Evolutionary conservation across 202 grass and related monocot genomes (phyloP).

Genomic region (Saccharum hybrid): DNA sequence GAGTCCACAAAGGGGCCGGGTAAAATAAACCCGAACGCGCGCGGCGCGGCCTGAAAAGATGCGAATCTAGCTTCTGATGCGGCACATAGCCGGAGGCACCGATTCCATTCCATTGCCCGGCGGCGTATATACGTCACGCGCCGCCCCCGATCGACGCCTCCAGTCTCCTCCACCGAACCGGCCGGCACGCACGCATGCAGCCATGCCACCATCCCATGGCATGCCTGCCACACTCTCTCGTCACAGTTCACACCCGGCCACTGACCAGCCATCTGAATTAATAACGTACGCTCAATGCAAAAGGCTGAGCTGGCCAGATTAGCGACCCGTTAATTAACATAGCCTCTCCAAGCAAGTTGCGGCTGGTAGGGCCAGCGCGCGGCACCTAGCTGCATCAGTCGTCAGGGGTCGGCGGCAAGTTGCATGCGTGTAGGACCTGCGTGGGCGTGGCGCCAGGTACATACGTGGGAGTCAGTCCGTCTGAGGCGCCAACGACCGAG

Average conservation of each 20-base stretch:
- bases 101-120: neutral
- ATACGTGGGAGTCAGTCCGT: too few relatives aligned
- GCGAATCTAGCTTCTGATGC: neutral
- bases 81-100: neutral
- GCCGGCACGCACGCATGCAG: conserved; percentile 14
- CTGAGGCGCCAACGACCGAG: too few relatives aligned
- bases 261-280: neutral
- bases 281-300: too few relatives aligned
- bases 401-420: too few relatives aligned
- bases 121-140: conserved; percentile 39
- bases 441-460: too few relatives aligned
- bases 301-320: too few relatives aligned
- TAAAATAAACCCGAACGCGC: neutral
- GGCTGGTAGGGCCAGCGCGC: too few relatives aligned
- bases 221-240: neutral
- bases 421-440: too few relatives aligned
- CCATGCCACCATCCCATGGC: neutral
- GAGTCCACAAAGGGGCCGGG: neutral
- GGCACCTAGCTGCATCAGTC: too few relatives aligned
- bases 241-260: neutral
- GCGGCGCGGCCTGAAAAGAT: neutral
- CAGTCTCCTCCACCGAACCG: neutral
- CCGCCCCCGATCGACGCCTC: neutral
- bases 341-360: too few relatives aligned
- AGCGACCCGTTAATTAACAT: too few relatives aligned